Conservation (phyloP, 768 basidiomycete species). For the Tubosaeta sp. region DNA sequence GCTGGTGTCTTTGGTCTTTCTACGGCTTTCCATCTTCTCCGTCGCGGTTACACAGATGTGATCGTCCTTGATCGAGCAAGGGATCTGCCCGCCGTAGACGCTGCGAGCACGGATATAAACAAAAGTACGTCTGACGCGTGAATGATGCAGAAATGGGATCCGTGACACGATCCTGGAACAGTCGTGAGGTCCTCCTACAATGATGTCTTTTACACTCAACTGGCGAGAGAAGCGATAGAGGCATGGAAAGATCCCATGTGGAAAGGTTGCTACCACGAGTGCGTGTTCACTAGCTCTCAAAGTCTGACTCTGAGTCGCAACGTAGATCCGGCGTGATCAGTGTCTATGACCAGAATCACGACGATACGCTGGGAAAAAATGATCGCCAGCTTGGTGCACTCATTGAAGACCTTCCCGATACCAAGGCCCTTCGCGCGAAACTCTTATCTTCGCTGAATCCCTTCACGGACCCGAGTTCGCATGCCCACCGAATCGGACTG, state of each 20-base stretch:
- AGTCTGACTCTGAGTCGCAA: not conserved
- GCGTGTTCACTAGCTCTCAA: not conserved
- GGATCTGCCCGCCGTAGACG: constrained; percentile 75
- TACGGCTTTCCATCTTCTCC: constrained; percentile 75
- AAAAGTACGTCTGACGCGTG: constrained; percentile 21
- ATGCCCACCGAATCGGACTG: constrained; percentile 11
- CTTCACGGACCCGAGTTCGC: not conserved
- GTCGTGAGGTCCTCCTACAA: constrained; percentile 74
- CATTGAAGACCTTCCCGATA: constrained; percentile 31
- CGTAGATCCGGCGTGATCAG: constrained; percentile 26
- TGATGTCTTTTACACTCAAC: constrained; percentile 61
- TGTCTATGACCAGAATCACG: constrained; percentile 36
- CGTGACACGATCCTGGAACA: constrained; percentile 23
- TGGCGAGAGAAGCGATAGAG: constrained; percentile 74
- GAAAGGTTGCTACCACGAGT: constrained; percentile 84
- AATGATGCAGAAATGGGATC: not conserved
- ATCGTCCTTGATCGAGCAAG: constrained; percentile 72
- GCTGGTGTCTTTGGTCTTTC: constrained; percentile 87
- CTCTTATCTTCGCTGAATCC: constrained; percentile 12
- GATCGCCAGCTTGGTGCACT: constrained; percentile 55
- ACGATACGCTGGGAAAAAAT: constrained; percentile 55
- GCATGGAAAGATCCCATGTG: constrained; percentile 71
- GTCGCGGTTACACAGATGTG: constrained; percentile 62
- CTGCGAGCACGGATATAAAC: constrained; percentile 59
- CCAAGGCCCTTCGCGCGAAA: constrained; percentile 12